Evolutionary conservation across 73 alveolate genomes (phyloP).

Genomic region (Paramecium sonneborni): DNA sequence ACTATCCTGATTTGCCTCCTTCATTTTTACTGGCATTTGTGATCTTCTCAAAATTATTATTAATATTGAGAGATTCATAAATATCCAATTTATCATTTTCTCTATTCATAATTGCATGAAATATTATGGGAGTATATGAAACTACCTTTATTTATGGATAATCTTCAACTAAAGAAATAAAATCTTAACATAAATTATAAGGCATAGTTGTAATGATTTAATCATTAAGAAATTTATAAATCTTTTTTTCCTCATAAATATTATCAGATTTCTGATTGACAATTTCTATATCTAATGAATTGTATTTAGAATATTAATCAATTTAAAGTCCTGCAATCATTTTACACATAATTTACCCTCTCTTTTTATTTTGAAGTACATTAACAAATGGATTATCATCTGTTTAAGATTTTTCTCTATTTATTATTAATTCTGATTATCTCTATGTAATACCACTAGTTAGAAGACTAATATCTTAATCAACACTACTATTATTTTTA

Average conservation of each 20-base stretch:
- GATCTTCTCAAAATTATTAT: conserved; percentile 54
- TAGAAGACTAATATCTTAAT: neutral
- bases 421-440: neutral
- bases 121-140: neutral
- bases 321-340: conserved; percentile 42
- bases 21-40: conserved; percentile 59
- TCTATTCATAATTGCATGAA: conserved; percentile 42
- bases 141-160: neutral
- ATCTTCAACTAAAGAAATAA: neutral
- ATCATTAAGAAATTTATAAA: neutral
- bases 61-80: conserved; percentile 40
- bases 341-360: conserved; percentile 29
- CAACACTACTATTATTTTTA: neutral
- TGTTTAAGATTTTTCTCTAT: conserved; percentile 7
- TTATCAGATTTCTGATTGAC: conserved; percentile 14
- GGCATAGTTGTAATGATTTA: neutral
- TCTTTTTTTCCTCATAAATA: conserved; percentile 37
- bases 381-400: neutral
- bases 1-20: conserved; percentile 68
- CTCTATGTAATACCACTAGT: neutral
- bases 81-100: neutral
- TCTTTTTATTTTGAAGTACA: neutral
- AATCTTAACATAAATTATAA: neutral
- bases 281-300: neutral
- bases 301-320: neutral